A percentile compares a stretch with the other conserved stretches of the same genome.
Conservation (phyloP, 805 yeast species). For the Nakazawaea ernobii region DNA sequence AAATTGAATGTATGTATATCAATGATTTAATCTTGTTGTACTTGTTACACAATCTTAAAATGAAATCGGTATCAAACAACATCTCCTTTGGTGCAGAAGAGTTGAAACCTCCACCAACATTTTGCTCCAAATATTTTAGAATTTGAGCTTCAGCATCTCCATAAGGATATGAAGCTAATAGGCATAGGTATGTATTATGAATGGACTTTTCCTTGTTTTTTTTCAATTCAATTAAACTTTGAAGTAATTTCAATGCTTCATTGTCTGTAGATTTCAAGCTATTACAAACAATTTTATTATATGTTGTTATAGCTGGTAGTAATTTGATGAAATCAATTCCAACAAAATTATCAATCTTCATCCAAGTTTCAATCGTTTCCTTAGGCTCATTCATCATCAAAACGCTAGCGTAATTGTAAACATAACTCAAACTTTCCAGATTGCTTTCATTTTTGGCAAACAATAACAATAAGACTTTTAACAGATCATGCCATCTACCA, state of each 20-base stretch:
- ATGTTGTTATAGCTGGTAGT: slow-evolving; percentile 71
- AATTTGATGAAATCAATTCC: slow-evolving; percentile 54
- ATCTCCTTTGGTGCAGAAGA: slow-evolving; percentile 17
- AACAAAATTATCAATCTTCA: slow-evolving; percentile 32
- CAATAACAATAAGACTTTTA: slow-evolving; percentile 48
- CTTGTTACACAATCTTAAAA: slow-evolving; percentile 66
- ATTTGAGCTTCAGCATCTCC: slow-evolving; percentile 39
- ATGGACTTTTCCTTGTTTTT: slow-evolving; percentile 40
- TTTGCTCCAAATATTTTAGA: slow-evolving; percentile 41
- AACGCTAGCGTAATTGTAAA: slow-evolving; percentile 66
- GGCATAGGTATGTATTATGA: slow-evolving; percentile 65
- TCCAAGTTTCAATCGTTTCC: slow-evolving; percentile 75
- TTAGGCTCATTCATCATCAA: slow-evolving; percentile 63
- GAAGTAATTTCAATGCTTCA: slow-evolving; percentile 61
- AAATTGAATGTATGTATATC: slow-evolving; percentile 60
- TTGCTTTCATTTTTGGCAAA: slow-evolving; percentile 28
- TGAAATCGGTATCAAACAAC: slow-evolving; percentile 64
- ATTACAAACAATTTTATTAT: slow-evolving; percentile 41
- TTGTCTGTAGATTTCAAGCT: slow-evolving; percentile 40
- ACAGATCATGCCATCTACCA: slow-evolving; percentile 70
- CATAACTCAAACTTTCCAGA: slow-evolving; percentile 24
- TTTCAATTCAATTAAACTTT: slow-evolving; percentile 42
- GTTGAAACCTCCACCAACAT: slow-evolving; percentile 2
- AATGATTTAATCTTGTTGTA: slow-evolving; percentile 59
- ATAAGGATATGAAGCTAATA: slow-evolving; percentile 48